Evolutionary conservation across 139 green algal species (phyloP).

Genomic region (Zygnema cylindricum): DNA sequence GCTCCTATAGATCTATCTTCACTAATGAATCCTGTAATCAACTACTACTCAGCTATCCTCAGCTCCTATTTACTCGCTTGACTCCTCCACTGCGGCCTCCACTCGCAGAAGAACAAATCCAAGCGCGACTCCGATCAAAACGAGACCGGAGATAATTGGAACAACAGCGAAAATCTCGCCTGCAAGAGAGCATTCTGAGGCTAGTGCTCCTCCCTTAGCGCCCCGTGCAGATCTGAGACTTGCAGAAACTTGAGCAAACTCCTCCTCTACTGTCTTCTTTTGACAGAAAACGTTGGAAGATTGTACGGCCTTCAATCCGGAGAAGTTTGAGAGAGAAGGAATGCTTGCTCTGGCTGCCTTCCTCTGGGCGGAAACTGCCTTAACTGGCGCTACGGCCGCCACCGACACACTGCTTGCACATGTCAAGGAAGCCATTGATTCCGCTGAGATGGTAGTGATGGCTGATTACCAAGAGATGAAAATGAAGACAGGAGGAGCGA

Average conservation of each 20-base stretch:
- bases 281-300: background rate
- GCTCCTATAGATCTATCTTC: no score
- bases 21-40: no score
- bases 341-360: slow-evolving; percentile 10
- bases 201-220: slow-evolving; percentile 38
- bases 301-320: slow-evolving; percentile 8
- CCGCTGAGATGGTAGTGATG: no score
- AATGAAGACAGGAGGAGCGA: no score
- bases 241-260: slow-evolving; percentile 29
- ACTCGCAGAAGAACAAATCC: slow-evolving; percentile 53
- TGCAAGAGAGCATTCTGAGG: slow-evolving; percentile 19
- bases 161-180: slow-evolving; percentile 40
- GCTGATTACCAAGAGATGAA: no score
- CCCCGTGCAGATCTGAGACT: background rate
- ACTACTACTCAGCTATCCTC: no score
- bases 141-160: slow-evolving; percentile 30
- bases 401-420: background rate
- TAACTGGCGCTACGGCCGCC: background rate
- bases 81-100: slow-evolving; percentile 44
- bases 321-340: slow-evolving; percentile 14
- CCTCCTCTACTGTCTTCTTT: slow-evolving; percentile 44
- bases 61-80: no score
- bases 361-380: background rate
- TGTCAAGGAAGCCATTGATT: background rate
- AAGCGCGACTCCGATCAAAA: slow-evolving; percentile 36